Evolutionary conservation across 371 early-diverging fungal genomes (phyloP).

Genomic region (Syncephalastrum sp.): DNA sequence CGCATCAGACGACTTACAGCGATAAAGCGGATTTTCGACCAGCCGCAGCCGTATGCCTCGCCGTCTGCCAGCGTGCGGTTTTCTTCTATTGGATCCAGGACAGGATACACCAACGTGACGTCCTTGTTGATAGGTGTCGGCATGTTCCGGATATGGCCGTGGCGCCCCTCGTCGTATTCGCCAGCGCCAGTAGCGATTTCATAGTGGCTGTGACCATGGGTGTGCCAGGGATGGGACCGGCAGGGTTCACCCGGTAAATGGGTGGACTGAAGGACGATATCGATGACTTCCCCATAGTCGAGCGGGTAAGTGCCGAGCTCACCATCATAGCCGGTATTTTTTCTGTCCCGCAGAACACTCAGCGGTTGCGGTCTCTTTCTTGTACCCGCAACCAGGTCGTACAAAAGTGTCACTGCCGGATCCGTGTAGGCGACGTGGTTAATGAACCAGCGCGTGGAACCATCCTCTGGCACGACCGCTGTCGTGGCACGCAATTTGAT

Average conservation of each 20-base stretch:
- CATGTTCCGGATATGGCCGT: conserved; percentile 24
- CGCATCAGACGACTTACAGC: conserved; percentile 31
- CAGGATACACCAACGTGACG: conserved; percentile 35
- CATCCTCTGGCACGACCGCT: conserved; percentile 8
- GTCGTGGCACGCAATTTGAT: conserved; percentile 30
- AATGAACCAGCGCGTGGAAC: conserved; percentile 25
- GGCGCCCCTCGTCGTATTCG: conserved; percentile 31
- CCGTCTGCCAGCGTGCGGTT: conserved; percentile 8
- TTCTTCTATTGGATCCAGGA: conserved; percentile 14
- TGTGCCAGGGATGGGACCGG: conserved; percentile 50
- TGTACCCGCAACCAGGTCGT: conserved; percentile 12
- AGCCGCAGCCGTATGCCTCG: conserved; percentile 34
- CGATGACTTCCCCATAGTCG: conserved; percentile 31
- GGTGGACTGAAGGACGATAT: conserved; percentile 39
- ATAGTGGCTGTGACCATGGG: conserved; percentile 50
- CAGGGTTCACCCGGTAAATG: conserved; percentile 30
- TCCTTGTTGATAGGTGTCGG: conserved; percentile 29
- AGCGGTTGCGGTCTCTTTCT: conserved; percentile 5
- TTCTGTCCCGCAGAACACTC: background rate
- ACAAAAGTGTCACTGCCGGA: conserved; percentile 15
- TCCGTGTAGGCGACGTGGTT: conserved; percentile 31
- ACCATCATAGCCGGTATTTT: conserved; percentile 27
- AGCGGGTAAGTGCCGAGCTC: conserved; percentile 40
- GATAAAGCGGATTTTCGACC: conserved; percentile 39
- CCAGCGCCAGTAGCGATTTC: conserved; percentile 44